Conservation (phyloP, 2,329 filamentous ascomycete species). For the Dendrostoma leiphaemia region DNA sequence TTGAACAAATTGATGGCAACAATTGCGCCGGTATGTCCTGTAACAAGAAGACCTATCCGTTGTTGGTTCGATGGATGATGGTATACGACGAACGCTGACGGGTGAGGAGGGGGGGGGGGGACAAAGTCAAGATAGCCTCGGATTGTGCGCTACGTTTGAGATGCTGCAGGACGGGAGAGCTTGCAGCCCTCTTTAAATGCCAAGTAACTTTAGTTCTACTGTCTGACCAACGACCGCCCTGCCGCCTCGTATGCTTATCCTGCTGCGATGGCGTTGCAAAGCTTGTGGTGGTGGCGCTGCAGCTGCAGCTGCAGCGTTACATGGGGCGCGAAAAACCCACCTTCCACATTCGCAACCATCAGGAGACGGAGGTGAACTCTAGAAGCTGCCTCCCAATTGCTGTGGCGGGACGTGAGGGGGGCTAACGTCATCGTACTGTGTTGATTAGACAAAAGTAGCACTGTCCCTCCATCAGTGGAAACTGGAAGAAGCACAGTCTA, state of each 20-base stretch:
- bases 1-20: too few species aligned
- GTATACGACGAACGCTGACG: background rate
- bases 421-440: background rate
- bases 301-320: background rate
- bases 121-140: background rate
- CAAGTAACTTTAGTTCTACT: too few species aligned
- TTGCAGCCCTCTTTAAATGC: background rate
- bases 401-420: background rate
- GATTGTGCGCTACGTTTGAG: background rate
- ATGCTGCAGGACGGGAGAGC: background rate
- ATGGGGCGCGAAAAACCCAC: background rate
- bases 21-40: too few species aligned
- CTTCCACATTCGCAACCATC: background rate
- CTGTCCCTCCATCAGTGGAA: too few species aligned
- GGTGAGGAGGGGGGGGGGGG: background rate
- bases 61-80: background rate
- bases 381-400: background rate
- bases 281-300: background rate
- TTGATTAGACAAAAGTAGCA: too few species aligned
- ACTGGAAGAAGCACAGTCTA: background rate
- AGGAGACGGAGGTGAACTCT: background rate
- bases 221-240: too few species aligned
- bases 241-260: too few species aligned
- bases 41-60: too few species aligned
- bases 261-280: too few species aligned